These are phyloP conservation scores for Talaromyces sp. DNA, from an alignment of 2,329 filamentous ascomycete species.

Conservation along the genomic window DNA sequence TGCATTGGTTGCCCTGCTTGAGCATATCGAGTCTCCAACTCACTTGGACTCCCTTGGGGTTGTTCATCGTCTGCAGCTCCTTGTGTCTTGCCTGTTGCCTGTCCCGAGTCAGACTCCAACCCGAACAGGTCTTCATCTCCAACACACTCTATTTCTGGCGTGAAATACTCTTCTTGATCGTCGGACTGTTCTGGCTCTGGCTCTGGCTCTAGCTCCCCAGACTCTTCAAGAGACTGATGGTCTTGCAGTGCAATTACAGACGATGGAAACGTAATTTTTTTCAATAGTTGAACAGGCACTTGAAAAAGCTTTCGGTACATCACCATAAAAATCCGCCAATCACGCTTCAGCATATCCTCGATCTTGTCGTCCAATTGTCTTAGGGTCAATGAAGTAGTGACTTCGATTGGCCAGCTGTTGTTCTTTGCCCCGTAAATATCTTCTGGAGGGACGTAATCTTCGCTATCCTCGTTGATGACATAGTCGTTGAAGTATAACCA, in stretches of 20 bases:
- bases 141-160: neutral
- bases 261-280: neutral
- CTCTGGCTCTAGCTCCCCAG: neutral
- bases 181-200: neutral
- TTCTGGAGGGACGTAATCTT: too few relatives aligned
- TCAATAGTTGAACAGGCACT: neutral
- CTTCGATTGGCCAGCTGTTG: too few relatives aligned
- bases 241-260: neutral
- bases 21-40: neutral
- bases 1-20: neutral
- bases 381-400: neutral
- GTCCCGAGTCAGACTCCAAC: neutral
- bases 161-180: neutral
- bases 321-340: neutral
- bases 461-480: too few relatives aligned
- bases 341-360: neutral
- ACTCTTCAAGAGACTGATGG: neutral
- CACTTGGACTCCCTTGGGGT: neutral
- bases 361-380: neutral
- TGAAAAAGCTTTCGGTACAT: neutral
- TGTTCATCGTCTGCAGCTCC: neutral
- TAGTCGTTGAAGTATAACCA: slow-evolving; percentile 1
- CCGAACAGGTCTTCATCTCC: neutral
- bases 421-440: too few relatives aligned
- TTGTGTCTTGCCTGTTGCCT: neutral